Evolutionary conservation across 1,284 basidiomycete species (phyloP).

Genomic region (Leccinum variabile): DNA sequence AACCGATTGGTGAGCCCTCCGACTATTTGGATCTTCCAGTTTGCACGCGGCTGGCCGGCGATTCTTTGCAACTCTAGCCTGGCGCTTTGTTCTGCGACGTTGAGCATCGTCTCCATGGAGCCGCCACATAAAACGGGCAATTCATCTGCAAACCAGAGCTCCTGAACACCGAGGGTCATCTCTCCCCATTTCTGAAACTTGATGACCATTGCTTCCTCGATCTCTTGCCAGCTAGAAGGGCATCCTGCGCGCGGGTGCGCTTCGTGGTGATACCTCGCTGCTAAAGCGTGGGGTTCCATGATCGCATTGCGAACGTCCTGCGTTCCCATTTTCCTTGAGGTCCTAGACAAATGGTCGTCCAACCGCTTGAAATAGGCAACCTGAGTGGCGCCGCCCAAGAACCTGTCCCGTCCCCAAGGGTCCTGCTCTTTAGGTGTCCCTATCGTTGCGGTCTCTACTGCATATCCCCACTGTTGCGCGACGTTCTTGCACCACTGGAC

Average conservation of each 20-base stretch:
- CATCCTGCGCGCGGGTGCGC: slow-evolving; percentile 48
- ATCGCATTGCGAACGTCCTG: slow-evolving; percentile 35
- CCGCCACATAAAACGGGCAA: slow-evolving; percentile 68
- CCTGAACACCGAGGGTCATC: slow-evolving; percentile 52
- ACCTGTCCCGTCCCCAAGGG: slow-evolving; percentile 64
- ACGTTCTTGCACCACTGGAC: slow-evolving; percentile 61
- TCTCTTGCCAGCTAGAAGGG: slow-evolving; percentile 45
- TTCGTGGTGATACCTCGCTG: slow-evolving; percentile 51
- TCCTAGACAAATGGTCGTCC: slow-evolving; percentile 36
- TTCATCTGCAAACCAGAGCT: slow-evolving; percentile 69
- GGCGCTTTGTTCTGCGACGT: slow-evolving; percentile 46
- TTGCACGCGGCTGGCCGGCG: slow-evolving; percentile 24
- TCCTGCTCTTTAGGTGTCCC: slow-evolving; percentile 60
- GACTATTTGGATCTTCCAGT: slow-evolving; percentile 30
- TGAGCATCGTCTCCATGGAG: slow-evolving; percentile 58
- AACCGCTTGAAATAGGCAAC: slow-evolving; percentile 66
- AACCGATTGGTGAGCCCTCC: slow-evolving; percentile 11
- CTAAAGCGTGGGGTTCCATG: slow-evolving; percentile 47
- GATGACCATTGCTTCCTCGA: slow-evolving; percentile 51
- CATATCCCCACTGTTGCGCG: slow-evolving; percentile 77
- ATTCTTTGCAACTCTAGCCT: slow-evolving; percentile 25
- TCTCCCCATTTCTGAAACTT: slow-evolving; percentile 56
- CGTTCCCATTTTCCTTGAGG: slow-evolving; percentile 39
- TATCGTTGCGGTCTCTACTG: slow-evolving; percentile 54
- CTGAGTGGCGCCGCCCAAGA: slow-evolving; percentile 68